Conservation (phyloP, 2,329 filamentous ascomycete genomes). For the Fusarium palustre region DNA sequence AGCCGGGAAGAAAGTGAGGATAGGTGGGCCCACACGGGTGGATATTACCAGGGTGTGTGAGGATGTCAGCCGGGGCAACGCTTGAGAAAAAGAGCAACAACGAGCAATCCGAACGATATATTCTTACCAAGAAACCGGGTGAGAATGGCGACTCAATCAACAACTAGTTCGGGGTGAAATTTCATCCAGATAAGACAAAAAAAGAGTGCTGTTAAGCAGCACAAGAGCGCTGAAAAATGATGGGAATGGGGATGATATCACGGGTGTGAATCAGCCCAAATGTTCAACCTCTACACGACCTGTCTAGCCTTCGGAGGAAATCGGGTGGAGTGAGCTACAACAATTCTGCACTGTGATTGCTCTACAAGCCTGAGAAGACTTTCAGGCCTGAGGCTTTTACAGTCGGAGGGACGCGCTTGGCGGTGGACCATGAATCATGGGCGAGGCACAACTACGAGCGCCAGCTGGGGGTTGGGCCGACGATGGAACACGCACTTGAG, state of each 20-base stretch:
- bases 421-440: constrained; percentile 53
- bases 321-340: constrained; percentile 50
- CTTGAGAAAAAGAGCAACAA: constrained; percentile 45
- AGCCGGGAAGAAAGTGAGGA: constrained; percentile 53
- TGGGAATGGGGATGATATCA: constrained; percentile 24
- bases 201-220: constrained; percentile 14
- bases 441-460: constrained; percentile 40
- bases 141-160: constrained; percentile 31
- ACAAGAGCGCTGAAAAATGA: constrained; percentile 22
- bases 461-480: constrained; percentile 42
- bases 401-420: constrained; percentile 48
- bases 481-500: constrained; percentile 47
- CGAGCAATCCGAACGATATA: constrained; percentile 49
- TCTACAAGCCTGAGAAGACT: constrained; percentile 39
- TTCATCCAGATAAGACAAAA: constrained; percentile 3
- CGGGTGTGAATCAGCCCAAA: constrained; percentile 48
- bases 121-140: constrained; percentile 45
- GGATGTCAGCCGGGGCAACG: constrained; percentile 53
- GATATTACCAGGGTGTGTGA: constrained; percentile 48
- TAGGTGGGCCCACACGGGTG: constrained; percentile 53
- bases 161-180: constrained; percentile 13
- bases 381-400: constrained; percentile 53
- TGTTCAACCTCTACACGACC: constrained; percentile 44
- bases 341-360: constrained; percentile 48
- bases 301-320: constrained; percentile 51